Conservation (phyloP, 805 yeast genomes). For the Pichia eremophila region DNA sequence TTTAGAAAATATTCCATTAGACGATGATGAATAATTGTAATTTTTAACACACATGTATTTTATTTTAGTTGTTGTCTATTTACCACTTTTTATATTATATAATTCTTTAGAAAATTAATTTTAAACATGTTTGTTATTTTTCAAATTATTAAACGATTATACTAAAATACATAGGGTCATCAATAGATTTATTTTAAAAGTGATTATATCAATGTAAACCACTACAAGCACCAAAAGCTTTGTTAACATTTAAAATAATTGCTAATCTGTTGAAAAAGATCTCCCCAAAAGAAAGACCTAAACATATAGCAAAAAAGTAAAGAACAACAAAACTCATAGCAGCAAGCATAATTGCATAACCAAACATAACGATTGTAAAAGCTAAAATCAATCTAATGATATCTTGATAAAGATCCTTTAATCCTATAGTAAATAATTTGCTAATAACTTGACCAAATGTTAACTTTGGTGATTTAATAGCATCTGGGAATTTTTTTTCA, state of each 20-base stretch:
- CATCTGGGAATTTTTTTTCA: constrained; percentile 7
- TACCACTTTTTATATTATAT: too few species aligned
- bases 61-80: too few species aligned
- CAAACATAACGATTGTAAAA: constrained; percentile 55
- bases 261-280: constrained; percentile 55
- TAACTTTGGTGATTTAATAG: constrained; percentile 2
- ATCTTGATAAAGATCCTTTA: constrained; percentile 38
- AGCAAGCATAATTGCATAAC: constrained; percentile 69
- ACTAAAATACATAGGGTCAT: too few species aligned
- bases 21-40: constrained; percentile 17
- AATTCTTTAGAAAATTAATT: too few species aligned
- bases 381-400: constrained; percentile 44
- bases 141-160: too few species aligned
- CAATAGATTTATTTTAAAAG: too few species aligned
- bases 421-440: constrained; percentile 28
- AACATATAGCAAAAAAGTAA: constrained; percentile 64
- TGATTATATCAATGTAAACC: constrained; percentile 16
- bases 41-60: not conserved
- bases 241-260: constrained; percentile 30
- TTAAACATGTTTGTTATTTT: too few species aligned
- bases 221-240: constrained; percentile 24
- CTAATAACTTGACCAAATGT: constrained; percentile 9
- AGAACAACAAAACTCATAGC: constrained; percentile 62
- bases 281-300: constrained; percentile 65
- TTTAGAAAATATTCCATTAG: constrained; percentile 34